Base-by-base conservation (phyloP, 305 asterid species). In the Solanum chacoense region DNA sequence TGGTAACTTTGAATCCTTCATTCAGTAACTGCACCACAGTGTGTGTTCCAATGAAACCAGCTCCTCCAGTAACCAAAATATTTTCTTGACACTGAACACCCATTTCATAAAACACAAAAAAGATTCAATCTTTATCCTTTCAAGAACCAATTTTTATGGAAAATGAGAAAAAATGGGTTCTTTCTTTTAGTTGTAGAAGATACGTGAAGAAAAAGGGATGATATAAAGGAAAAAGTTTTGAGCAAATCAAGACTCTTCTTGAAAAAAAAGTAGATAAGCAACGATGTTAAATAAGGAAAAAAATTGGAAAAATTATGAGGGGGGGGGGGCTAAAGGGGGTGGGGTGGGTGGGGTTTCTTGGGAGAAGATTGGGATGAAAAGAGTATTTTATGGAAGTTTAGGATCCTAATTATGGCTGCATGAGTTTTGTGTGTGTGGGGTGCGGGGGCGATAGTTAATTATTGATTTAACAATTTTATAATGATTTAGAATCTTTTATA, bases 21-120 rank as follows among this genome's bases (percentile, higher is more conserved):
- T 91, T 91, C 83, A 97, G 89, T 26, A 97, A 95, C 94, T 94
- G 96, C 91, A 94, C 84, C 87, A 93, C 98, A 11, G 99, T 96
- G 92, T 97, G 99, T 1, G 98, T 95, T 81, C 99, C 99, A n/a
- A 97, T 96, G 93, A 96, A 97, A 11, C 99, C 99, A 9, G 99
- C 99, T 2, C 99, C 99, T 3, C 99, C 99, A 0, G 99, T 97
- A 65, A 97, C 99, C 92, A 97, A 88, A 71, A 97, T 89, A 85
- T 93, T 92, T 45, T 86, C 91, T 55, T 89, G 91, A 83, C 71
- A 87, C 4, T 80, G 80, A 50, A 81, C 73, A 8, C 24, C 88
- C 88, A 92, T 91, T 91, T 87, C 69, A 69, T 28, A 11, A 55
- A 29, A 35, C 28, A 32, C 36, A 69, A 50, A 1, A n/a, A 38